Evolutionary conservation across 2,329 filamentous ascomycete genomes (phyloP), one percentile per base, ranked within the genome.

Genomic region (Alternaria panax): DNA sequence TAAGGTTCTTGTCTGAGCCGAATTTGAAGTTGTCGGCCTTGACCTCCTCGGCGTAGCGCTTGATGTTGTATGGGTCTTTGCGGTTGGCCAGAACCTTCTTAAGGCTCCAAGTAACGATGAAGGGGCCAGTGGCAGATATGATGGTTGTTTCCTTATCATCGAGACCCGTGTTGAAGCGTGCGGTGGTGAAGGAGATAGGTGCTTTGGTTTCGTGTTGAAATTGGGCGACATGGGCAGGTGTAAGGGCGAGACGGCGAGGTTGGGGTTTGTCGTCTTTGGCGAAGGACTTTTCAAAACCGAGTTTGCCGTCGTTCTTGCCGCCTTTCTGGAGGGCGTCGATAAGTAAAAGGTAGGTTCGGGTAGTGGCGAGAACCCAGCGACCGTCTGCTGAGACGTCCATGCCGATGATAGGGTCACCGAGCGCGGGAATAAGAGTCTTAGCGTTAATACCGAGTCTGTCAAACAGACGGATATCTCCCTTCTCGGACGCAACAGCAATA

Each of bases 1-100:
- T 97, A 71, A 99, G 92, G 72, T 97, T 97, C 86, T 97, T 96
- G 79, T 99, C 95, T 5, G 90, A 93, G 46, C 94, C 94, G 73
- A 93, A 99, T 72, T 95, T 93, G 88, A 99, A 99, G 78, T 99
- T 96, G 78, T 99, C 95, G 4, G 95, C 95, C 84, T 96, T 97
- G 75, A 99, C 93, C 64, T 96, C 91, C 72, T 99, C 95, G 1
- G 88, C 86, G 76, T 99, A 99, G 16, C 95, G 90, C 84, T 98
- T 97, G 84, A 99, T 98, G 69, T 89, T 91, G 81, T 99, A 99
- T 0, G 94, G 90, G 60, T 95, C 91, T 79, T 93, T 95, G 65
- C 86, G 86, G 52, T 92, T 92, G 22, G 85, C 85, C 14, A 97
- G 79, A 1, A 98, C 86, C 83, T 96, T 96, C 85, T 93, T 95